phyloP scores from a whole-genome alignment of 2,329 filamentous ascomycete genomes.

The Cercospora sesami region DNA sequence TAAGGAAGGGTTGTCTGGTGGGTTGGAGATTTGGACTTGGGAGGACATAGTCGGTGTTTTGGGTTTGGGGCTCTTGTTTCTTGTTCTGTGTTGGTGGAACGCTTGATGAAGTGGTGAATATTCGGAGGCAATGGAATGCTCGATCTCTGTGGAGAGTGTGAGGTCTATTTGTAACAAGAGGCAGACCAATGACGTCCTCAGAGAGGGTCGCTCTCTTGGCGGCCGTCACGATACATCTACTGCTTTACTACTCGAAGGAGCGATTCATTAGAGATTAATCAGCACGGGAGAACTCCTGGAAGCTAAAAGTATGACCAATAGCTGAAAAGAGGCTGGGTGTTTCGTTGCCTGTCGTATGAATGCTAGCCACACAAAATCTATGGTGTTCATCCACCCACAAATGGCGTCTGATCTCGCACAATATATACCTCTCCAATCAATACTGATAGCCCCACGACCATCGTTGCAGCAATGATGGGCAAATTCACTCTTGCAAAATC shows the following conservation, averaged over 20 bases:
- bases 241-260: not conserved
- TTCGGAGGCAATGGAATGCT: not conserved
- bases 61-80: too few relatives aligned
- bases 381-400: not conserved
- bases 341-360: not conserved
- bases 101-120: too few relatives aligned
- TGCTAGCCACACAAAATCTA: not conserved
- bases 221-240: slow-evolving; percentile 1
- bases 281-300: too few relatives aligned
- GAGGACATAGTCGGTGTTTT: not conserved
- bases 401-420: slow-evolving; percentile 47
- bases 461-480: slow-evolving; percentile 68
- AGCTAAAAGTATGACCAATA: too few relatives aligned
- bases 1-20: slow-evolving; percentile 16
- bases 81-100: too few relatives aligned
- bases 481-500: slow-evolving; percentile 70
- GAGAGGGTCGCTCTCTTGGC: not conserved
- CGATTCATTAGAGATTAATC: not conserved
- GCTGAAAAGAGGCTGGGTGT: not conserved
- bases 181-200: slow-evolving; percentile 1
- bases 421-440: slow-evolving; percentile 66
- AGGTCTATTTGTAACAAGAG: not conserved
- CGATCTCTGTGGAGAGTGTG: not conserved
- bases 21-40: slow-evolving; percentile 22
- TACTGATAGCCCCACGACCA: slow-evolving; percentile 63